phyloP scores from a whole-genome alignment of 1,139 yeast genomes.

The Candida neerlandica region DNA sequence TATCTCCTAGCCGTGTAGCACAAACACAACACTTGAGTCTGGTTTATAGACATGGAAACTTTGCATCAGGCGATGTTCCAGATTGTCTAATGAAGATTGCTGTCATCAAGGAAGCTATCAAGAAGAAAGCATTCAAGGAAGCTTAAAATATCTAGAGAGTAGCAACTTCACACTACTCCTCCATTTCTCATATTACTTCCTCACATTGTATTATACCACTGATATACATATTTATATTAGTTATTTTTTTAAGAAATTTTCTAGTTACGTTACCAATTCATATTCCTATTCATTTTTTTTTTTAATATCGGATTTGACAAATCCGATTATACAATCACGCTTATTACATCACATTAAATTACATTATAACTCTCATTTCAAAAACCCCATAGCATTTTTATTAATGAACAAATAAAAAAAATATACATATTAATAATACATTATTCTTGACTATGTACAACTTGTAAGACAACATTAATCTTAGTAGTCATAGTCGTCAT shows the following conservation, averaged over 20 bases:
- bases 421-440: conserved; percentile 1
- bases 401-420: background rate
- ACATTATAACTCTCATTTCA: background rate
- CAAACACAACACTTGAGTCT: conserved; percentile 68
- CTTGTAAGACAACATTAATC: background rate
- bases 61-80: conserved; percentile 54
- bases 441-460: background rate
- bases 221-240: background rate
- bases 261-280: conserved; percentile 2
- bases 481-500: conserved; percentile 14
- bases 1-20: conserved; percentile 75
- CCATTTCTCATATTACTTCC: background rate
- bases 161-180: no score
- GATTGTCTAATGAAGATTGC: conserved; percentile 51
- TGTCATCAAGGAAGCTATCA: conserved; percentile 43
- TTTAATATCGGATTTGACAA: background rate
- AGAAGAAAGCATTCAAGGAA: conserved; percentile 43
- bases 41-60: conserved; percentile 62
- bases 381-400: background rate
- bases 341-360: no score
- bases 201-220: conserved; percentile 4
- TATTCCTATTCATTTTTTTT: conserved; percentile 1
- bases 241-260: background rate
- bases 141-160: conserved; percentile 5
- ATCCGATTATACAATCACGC: background rate